Conservation (phyloP, 352 stramenopile genomes). For the Chrysophaeum taylorii region DNA sequence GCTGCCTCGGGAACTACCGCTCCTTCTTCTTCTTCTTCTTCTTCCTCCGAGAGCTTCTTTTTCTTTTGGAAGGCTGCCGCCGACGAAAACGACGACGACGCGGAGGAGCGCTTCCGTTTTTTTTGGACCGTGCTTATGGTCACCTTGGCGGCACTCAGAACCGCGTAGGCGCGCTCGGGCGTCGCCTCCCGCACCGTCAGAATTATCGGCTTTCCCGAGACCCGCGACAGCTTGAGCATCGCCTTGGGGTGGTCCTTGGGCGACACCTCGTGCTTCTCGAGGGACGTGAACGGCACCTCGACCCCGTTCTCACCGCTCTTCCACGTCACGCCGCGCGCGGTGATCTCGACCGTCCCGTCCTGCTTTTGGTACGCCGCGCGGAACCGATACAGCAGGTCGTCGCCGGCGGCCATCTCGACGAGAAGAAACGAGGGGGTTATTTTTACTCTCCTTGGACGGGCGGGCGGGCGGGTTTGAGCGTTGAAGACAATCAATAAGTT, state of each 20-base stretch:
- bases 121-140: background rate
- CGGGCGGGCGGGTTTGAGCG: too few species aligned
- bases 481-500: too few species aligned
- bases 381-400: slow-evolving; percentile 5
- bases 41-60: too few species aligned
- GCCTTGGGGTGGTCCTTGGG: slow-evolving; percentile 4
- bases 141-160: slow-evolving; percentile 3
- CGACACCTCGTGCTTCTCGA: slow-evolving; percentile 2
- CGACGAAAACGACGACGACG: too few species aligned
- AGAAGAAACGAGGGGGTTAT: too few species aligned
- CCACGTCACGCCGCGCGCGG: background rate
- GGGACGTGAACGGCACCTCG: background rate
- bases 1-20: too few species aligned
- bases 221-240: background rate
- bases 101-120: too few species aligned
- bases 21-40: too few species aligned
- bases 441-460: too few species aligned
- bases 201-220: background rate
- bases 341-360: background rate
- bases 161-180: background rate
- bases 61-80: too few species aligned
- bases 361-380: background rate
- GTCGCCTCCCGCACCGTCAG: background rate
- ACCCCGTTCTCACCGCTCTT: background rate
- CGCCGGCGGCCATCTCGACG: background rate